phyloP scores from a whole-genome alignment of 2,329 filamentous ascomycete species.

The Chalaropsis ovoidea region DNA sequence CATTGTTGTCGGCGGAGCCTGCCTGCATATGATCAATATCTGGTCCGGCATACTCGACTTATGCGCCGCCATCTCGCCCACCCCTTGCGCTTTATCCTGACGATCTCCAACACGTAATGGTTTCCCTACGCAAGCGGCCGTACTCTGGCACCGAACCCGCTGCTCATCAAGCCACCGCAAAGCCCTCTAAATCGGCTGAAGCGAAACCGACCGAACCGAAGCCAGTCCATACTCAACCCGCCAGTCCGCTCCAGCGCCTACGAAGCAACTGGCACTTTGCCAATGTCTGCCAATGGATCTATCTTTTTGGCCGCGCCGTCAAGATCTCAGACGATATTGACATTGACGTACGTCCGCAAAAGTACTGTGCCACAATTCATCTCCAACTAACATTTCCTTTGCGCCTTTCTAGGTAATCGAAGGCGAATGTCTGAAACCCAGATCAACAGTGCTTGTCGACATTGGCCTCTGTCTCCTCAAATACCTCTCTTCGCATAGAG shows the following conservation, averaged over 20 bases:
- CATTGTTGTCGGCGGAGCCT: conserved; percentile 7
- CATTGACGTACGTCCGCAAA: conserved; percentile 56
- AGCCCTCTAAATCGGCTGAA: conserved; percentile 7
- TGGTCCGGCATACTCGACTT: conserved; percentile 3
- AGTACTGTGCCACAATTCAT: not conserved
- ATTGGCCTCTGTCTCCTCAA: conserved; percentile 83
- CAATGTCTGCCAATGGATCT: conserved; percentile 86
- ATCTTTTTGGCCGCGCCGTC: conserved; percentile 76
- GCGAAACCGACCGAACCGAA: not conserved
- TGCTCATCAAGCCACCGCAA: conserved; percentile 12
- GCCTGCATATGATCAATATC: conserved; percentile 13
- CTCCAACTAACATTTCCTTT: conserved; percentile 1
- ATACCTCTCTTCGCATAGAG: conserved; percentile 86
- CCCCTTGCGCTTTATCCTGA: not conserved
- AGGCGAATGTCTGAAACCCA: conserved; percentile 71
- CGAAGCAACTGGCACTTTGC: conserved; percentile 95
- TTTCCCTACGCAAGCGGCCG: conserved; percentile 25
- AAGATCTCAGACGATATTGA: conserved; percentile 84
- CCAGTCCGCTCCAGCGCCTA: conserved; percentile 35
- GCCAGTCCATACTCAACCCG: not conserved
- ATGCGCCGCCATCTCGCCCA: conserved; percentile 14
- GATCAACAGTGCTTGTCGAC: conserved; percentile 63
- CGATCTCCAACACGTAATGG: conserved; percentile 16
- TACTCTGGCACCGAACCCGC: conserved; percentile 15
- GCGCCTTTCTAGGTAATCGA: conserved; percentile 60